Base-by-base conservation (phyloP, 768 basidiomycete species). In the Naganishia friedmannii region DNA sequence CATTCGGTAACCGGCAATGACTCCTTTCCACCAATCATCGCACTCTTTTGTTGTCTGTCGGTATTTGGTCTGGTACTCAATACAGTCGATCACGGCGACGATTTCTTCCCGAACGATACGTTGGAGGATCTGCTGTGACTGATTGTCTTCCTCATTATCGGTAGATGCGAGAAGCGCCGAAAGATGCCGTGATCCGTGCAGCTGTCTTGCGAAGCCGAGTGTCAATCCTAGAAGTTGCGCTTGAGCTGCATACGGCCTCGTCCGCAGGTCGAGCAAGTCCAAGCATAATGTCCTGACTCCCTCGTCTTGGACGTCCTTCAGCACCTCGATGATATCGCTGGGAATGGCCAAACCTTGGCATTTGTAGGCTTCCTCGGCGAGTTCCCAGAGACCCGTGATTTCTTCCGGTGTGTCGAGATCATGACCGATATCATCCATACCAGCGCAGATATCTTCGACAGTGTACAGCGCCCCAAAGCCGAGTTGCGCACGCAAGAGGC, bases 381-480 rank as follows among this genome's bases (percentile, higher is more conserved):
- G 51, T 39, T 69, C 68, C 68, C 68, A 69, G 13, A 69, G 23
- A 0, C 68, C 68, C 45, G 58, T 58, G 26, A 69, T 69, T 19
- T 69, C 68, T n/a, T 58, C 68, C 5, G 60, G 42, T 23, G 56
- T 46, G 2, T 69, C 68, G 34, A 58, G 48, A 23, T 69, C 68
- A 13, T 45, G 58, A 46, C 58, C 58, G 46, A 69, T 32, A 17
- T 76, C 75, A 57, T 76, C 76, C 57, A 73, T 74, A 19, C 77
- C 76, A 5, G 74, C 72, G 46, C 77, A 78, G 19, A 77, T 75
- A 51, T 75, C 73, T 45, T 74, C 69, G 0, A 65, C 21, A 0
- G 26, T 54, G 63, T 78, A 75, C 19, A 78, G 69, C 17, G 72
- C 72, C 3, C 72, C 70, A 56, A 77, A 78, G 6, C 77, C 77